Evolutionary conservation across 2,329 filamentous ascomycete species (phyloP).

Genomic region (Penicillium sp.): DNA sequence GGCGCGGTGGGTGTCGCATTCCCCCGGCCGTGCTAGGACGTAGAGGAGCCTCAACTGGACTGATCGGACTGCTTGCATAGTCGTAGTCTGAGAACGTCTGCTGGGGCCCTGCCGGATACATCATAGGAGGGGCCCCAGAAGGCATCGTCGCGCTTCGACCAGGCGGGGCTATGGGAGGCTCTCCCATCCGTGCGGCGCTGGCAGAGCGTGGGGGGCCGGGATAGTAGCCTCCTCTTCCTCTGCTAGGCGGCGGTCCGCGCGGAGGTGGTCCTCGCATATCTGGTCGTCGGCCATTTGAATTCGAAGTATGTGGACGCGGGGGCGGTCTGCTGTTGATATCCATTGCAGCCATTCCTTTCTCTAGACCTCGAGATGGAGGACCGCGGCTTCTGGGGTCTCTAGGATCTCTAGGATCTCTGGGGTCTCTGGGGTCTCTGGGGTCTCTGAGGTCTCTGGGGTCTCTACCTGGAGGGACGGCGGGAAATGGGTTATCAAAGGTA

Average conservation of each 20-base stretch:
- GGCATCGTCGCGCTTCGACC: constrained; percentile 42
- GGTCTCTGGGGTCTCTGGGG: constrained; percentile 14
- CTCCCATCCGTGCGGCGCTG: constrained; percentile 25
- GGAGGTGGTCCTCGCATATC: constrained; percentile 28
- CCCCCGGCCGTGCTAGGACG: constrained; percentile 29
- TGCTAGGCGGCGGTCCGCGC: constrained; percentile 24
- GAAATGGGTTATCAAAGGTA: constrained; percentile 53
- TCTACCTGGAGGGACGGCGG: constrained; percentile 34
- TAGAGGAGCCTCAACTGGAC: constrained; percentile 16
- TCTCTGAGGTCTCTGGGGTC: constrained; percentile 20
- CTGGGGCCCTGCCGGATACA: constrained; percentile 34
- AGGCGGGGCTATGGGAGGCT: constrained; percentile 29
- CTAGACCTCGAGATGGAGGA: constrained; percentile 31
- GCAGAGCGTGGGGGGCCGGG: constrained; percentile 27
- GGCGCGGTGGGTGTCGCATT: constrained; percentile 24
- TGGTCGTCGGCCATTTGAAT: constrained; percentile 28
- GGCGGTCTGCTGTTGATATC: constrained; percentile 32
- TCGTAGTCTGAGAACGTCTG: constrained; percentile 33
- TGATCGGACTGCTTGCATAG: constrained; percentile 13
- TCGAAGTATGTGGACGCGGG: constrained; percentile 41
- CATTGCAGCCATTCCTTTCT: constrained; percentile 43
- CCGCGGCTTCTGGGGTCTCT: constrained; percentile 31
- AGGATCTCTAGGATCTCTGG: constrained; percentile 22
- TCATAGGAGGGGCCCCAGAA: constrained; percentile 16
- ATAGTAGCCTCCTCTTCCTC: constrained; percentile 23